These are phyloP conservation scores for Rutidosis leptorrhynchoides DNA, from an alignment of 129 eudicot species.

Conservation along the genomic window DNA sequence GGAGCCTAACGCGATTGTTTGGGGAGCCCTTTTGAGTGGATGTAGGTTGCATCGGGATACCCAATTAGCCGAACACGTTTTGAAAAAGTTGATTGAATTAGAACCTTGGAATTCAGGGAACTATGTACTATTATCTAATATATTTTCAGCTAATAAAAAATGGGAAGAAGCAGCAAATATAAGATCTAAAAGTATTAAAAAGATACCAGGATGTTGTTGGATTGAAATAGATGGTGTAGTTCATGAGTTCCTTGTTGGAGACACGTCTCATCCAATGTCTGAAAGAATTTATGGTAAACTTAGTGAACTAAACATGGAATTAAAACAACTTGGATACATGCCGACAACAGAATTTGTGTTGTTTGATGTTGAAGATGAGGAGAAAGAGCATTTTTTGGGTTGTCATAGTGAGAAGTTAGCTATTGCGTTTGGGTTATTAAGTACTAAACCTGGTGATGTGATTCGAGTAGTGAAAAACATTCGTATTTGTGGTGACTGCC, in stretches of 20 bases:
- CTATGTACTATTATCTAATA: conserved; percentile 75
- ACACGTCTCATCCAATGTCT: conserved; percentile 67
- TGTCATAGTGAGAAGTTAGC: conserved; percentile 90
- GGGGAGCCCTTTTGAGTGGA: conserved; percentile 89
- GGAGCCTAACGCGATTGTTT: conserved; percentile 74
- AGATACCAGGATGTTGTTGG: conserved; percentile 82
- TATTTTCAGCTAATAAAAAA: conserved; percentile 65
- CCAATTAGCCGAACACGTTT: conserved; percentile 66
- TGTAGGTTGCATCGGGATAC: conserved; percentile 75
- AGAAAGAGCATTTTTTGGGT: conserved; percentile 71
- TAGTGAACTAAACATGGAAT: conserved; percentile 41
- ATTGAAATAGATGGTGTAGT: conserved; percentile 73
- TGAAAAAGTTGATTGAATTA: conserved; percentile 52
- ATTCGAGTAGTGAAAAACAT: conserved; percentile 73
- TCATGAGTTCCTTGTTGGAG: conserved; percentile 87
- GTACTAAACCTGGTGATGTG: conserved; percentile 45
- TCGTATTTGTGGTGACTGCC: conserved; percentile 84
- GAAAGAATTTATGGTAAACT: conserved; percentile 61
- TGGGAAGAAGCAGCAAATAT: conserved; percentile 71
- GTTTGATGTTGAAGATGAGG: conserved; percentile 89
- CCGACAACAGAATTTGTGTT: conserved; percentile 77
- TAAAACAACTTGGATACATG: conserved; percentile 57
- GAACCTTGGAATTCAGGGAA: conserved; percentile 87
- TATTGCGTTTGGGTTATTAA: conserved; percentile 68
- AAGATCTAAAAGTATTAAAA: conserved; percentile 54